Percentiles rank a stretch among this genome's conserved stretches.
Evolutionary conservation across 306 rosid species (phyloP).

Genomic region (Trifolium subterraneum): DNA sequence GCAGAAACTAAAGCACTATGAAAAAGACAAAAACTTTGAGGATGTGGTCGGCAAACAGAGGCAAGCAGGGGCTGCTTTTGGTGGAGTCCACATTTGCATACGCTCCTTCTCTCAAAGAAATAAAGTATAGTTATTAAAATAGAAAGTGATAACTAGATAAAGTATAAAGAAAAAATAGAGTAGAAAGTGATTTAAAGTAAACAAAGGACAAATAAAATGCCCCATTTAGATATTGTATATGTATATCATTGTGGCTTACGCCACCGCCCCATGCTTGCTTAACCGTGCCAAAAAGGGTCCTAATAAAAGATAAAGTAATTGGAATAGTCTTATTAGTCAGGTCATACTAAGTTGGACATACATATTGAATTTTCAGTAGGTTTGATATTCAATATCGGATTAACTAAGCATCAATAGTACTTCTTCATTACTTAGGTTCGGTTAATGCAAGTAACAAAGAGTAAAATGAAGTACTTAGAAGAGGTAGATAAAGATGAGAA

Average conservation of each 20-base stretch:
- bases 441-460: too few relatives aligned
- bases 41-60: conserved; percentile 48
- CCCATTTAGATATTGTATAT: neutral
- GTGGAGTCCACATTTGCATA: conserved; percentile 33
- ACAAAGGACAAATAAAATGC: conserved; percentile 16
- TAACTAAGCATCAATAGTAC: too few relatives aligned
- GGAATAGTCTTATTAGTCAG: too few relatives aligned
- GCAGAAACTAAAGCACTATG: conserved; percentile 18
- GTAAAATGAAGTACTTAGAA: too few relatives aligned
- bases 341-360: too few relatives aligned
- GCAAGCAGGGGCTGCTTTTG: conserved; percentile 38
- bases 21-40: conserved; percentile 41
- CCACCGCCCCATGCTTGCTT: conserved; percentile 51
- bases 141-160: conserved; percentile 40
- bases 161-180: conserved; percentile 13
- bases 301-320: neutral
- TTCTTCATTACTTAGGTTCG: too few relatives aligned
- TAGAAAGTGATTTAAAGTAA: conserved; percentile 31
- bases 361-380: too few relatives aligned
- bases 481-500: too few relatives aligned
- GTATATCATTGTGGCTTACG: conserved; percentile 10
- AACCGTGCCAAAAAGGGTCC: conserved; percentile 3
- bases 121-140: conserved; percentile 17
- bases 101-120: conserved; percentile 48
- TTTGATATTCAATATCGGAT: too few relatives aligned